phyloP scores from a whole-genome alignment of 257 asterid genomes.

The Dorcoceras hygrometricum region DNA sequence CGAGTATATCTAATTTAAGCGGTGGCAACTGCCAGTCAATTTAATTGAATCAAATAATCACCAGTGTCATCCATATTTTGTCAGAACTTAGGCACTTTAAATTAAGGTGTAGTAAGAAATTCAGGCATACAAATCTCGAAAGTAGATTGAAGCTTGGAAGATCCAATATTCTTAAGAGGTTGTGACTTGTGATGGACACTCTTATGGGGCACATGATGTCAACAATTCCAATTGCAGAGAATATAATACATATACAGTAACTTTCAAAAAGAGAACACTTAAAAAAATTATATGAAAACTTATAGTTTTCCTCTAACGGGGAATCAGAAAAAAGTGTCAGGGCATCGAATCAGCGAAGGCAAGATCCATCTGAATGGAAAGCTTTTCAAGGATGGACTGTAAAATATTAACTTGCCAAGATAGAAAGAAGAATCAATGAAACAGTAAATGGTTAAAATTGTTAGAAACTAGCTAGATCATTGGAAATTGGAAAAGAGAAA shows the following conservation, averaged over 20 bases:
- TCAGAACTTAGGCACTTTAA: not conserved
- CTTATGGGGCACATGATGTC: not conserved
- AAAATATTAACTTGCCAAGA: slow-evolving; percentile 6
- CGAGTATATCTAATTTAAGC: not conserved
- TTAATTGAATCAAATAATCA: not conserved
- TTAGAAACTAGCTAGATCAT: not conserved
- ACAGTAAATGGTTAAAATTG: not conserved
- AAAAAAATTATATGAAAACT: slow-evolving; percentile 3
- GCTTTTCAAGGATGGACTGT: not conserved
- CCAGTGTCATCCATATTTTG: not conserved
- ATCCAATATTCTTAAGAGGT: not conserved
- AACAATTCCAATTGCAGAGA: slow-evolving; percentile 2
- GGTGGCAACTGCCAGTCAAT: not conserved
- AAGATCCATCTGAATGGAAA: not conserved
- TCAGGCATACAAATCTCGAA: not conserved
- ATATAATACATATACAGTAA: not conserved
- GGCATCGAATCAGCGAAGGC: too few species aligned
- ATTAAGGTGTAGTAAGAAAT: not conserved
- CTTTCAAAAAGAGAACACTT: too few species aligned
- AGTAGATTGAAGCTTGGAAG: not conserved
- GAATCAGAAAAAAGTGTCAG: too few species aligned
- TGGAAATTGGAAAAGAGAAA: not conserved
- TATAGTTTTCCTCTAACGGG: not conserved
- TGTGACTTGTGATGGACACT: not conserved
- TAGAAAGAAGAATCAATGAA: not conserved